Evolutionary conservation across 768 basidiomycete species (phyloP), one percentile per base, ranked within the genome.

Genomic region (Suillus americanus): DNA sequence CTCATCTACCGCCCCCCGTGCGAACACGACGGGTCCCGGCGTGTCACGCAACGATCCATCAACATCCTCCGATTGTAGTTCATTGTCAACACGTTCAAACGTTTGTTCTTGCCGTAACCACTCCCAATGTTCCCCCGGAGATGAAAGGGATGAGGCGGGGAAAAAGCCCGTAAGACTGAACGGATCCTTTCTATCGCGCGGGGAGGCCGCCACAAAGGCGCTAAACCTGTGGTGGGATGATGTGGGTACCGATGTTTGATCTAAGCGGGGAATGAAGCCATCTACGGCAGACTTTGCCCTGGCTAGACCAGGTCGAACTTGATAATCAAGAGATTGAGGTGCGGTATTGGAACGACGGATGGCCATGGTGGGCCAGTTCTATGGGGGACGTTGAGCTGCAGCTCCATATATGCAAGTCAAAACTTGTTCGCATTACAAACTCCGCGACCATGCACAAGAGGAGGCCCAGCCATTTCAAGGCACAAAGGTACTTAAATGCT

Each of bases 81-180:
- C 64, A 45, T 55, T 48, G 23, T 40, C 38, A 25, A 20, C n/a
- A 43, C 72, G 14, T 25, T 28, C 50, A 51, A 18, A 30, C 66
- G 23, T 25, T 50, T 77, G 74, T 20, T 72, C 73, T 38, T 72
- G 64, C 63, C 71, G 70, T 70, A 82, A 69, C 85, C 84, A 85
- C 41, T 70, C 67, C 80, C 82, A 83, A 65, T 76, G 74, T 61
- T 75, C 73, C 28, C 70, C 25, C 46, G 45, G 70, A 60, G 43
- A 61, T 50, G 61, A 69, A 28, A 69, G 63, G 48, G 67, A 67
- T 12, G 80, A 68, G 5, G 69, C 65, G 6, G 85, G 83, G 71
- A 84, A 85, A 75, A 85, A 85, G 10, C 79, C 79, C 38, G 73
- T 71, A 63, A 86, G 75, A 70, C 73, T 82, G 75, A 85, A 85